Conservation (phyloP, 176 grass and related monocot species). For the Oryza rufipogon region DNA sequence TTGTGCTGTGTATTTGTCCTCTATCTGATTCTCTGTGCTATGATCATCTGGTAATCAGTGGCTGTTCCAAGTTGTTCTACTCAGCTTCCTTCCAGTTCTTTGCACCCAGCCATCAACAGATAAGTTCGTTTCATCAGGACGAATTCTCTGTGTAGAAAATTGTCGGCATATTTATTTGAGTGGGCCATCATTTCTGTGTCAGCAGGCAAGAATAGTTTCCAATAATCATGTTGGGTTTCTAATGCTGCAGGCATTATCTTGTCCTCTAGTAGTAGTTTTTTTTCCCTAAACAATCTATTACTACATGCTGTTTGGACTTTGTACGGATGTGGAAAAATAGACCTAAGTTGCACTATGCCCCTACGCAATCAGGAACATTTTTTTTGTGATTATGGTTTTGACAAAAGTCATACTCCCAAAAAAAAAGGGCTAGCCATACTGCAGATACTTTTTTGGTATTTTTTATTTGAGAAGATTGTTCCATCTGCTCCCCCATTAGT, state of each 20-base stretch:
- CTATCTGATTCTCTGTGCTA: not conserved
- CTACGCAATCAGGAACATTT: not conserved
- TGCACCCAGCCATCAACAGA: not conserved
- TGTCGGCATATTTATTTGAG: not conserved
- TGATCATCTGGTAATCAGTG: slow-evolving; percentile 2
- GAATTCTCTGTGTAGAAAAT: not conserved
- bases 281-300: not conserved
- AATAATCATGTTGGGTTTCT: not conserved
- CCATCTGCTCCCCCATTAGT: not conserved
- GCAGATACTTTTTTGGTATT: not conserved
- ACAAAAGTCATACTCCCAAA: not conserved
- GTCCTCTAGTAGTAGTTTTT: not conserved
- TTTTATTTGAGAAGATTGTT: not conserved
- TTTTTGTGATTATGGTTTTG: not conserved
- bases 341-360: too few species aligned
- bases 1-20: slow-evolving; percentile 4
- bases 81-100: slow-evolving; percentile 10
- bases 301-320: not conserved
- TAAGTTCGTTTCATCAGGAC: slow-evolving; percentile 35
- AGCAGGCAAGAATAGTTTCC: not conserved
- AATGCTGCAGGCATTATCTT: not conserved
- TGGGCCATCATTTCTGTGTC: not conserved
- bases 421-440: not conserved
- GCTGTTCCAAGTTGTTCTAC: not conserved
- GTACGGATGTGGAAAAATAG: not conserved